A percentile compares a stretch with the other conserved stretches of the same genome.
These are phyloP conservation scores for Kodamaea suecica DNA, from an alignment of 1,139 yeast genomes.

Conservation along the genomic window DNA sequence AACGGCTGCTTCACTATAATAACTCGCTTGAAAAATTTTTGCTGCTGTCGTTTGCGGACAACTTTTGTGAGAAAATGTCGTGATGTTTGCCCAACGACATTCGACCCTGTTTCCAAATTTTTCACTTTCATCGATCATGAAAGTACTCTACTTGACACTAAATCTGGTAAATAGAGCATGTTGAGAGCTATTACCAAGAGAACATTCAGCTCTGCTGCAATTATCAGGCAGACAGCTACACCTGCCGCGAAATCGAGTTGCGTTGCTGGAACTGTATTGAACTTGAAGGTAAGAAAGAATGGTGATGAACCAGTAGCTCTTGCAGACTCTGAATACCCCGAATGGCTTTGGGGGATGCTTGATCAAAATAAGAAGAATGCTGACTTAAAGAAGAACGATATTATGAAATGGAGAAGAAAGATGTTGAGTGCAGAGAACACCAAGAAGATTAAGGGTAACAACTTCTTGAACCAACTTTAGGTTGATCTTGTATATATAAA, in stretches of 20 bases:
- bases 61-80: not conserved
- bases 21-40: conserved; percentile 4
- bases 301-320: conserved; percentile 90
- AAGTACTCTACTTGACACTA: conserved; percentile 2
- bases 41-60: not conserved
- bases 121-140: no score
- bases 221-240: conserved; percentile 14
- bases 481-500: conserved; percentile 10
- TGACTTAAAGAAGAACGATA: conserved; percentile 53
- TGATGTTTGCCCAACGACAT: conserved; percentile 1
- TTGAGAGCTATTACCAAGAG: conserved; percentile 11
- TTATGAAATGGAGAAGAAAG: conserved; percentile 66
- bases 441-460: conserved; percentile 68
- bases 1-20: no score
- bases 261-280: conserved; percentile 76
- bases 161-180: no score
- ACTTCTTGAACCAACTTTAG: conserved; percentile 59
- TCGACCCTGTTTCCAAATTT: no score
- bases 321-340: conserved; percentile 87
- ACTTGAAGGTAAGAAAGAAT: conserved; percentile 69
- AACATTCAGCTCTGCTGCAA: conserved; percentile 9
- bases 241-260: conserved; percentile 39
- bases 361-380: conserved; percentile 57
- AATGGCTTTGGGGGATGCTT: conserved; percentile 90
- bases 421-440: conserved; percentile 66